phyloP scores from a whole-genome alignment of 345 rosid genomes.

The Bruguiera parviflora region DNA sequence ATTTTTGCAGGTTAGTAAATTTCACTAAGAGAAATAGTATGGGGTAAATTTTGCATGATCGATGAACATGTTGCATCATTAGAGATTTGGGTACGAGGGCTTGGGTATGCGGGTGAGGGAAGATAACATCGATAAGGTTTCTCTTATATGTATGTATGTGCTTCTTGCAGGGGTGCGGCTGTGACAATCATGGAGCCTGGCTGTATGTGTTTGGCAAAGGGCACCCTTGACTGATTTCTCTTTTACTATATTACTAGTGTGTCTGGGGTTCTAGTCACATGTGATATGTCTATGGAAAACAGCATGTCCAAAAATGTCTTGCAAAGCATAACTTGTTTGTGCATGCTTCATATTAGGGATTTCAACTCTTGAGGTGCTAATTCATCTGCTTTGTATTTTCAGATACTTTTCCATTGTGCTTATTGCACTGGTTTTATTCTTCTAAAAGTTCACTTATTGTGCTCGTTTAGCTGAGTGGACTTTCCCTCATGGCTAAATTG shows the following conservation, averaged over 20 bases:
- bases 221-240: constrained; percentile 44
- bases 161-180: constrained; percentile 98
- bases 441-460: constrained; percentile 19
- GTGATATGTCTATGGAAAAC: constrained; percentile 20
- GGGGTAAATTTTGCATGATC: constrained; percentile 38
- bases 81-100: constrained; percentile 43
- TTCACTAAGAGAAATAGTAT: constrained; percentile 14
- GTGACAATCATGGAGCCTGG: constrained; percentile 90
- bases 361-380: constrained; percentile 33
- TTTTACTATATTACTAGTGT: constrained; percentile 31
- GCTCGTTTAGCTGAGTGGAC: constrained; percentile 16
- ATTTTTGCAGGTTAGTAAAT: constrained; percentile 86
- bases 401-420: constrained; percentile 50
- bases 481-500: constrained; percentile 11
- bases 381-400: constrained; percentile 54
- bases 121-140: constrained; percentile 70
- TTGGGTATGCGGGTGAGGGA: constrained; percentile 52
- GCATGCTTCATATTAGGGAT: constrained; percentile 24
- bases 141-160: constrained; percentile 98
- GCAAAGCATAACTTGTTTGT: constrained; percentile 4
- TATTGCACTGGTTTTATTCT: constrained; percentile 40
- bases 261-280: constrained; percentile 41
- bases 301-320: background rate
- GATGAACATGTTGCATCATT: constrained; percentile 40
- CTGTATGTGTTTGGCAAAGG: constrained; percentile 86